These are phyloP conservation scores for Fusarium torreyae DNA, from an alignment of 2,329 filamentous ascomycete genomes.

Conservation along the genomic window DNA sequence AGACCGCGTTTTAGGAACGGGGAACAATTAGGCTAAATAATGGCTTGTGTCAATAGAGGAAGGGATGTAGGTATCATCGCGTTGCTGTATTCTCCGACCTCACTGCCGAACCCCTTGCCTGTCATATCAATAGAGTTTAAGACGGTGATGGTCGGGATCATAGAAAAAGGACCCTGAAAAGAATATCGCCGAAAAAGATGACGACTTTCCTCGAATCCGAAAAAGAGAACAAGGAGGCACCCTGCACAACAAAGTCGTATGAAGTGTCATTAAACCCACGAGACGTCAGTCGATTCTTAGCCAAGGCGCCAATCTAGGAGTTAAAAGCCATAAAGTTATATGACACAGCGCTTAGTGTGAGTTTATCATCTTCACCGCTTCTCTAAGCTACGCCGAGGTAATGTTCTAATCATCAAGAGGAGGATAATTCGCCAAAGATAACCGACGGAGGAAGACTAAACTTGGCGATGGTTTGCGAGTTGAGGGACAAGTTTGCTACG, in stretches of 20 bases:
- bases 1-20: not conserved
- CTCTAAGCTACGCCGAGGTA: not conserved
- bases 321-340: not conserved
- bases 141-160: slow-evolving; percentile 4
- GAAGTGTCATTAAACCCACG: not conserved
- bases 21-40: not conserved
- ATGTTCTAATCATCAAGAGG: not conserved
- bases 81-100: not conserved
- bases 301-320: slow-evolving; percentile 8
- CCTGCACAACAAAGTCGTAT: not conserved
- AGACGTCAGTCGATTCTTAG: not conserved
- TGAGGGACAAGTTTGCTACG: slow-evolving; percentile 2
- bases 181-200: not conserved
- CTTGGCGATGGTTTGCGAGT: slow-evolving; percentile 9
- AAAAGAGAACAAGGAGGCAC: slow-evolving; percentile 17
- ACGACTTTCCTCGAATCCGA: not conserved
- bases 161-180: slow-evolving; percentile 23
- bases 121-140: slow-evolving; percentile 19
- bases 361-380: slow-evolving; percentile 18
- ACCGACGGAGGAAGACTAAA: slow-evolving; percentile 10
- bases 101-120: slow-evolving; percentile 4
- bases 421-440: slow-evolving; percentile 4
- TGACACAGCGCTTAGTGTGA: slow-evolving; percentile 7
- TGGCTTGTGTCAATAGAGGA: not conserved
- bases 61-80: not conserved